Evolutionary conservation across 2,329 filamentous ascomycete species (phyloP).

Genomic region (Diaporthe aspalathi): DNA sequence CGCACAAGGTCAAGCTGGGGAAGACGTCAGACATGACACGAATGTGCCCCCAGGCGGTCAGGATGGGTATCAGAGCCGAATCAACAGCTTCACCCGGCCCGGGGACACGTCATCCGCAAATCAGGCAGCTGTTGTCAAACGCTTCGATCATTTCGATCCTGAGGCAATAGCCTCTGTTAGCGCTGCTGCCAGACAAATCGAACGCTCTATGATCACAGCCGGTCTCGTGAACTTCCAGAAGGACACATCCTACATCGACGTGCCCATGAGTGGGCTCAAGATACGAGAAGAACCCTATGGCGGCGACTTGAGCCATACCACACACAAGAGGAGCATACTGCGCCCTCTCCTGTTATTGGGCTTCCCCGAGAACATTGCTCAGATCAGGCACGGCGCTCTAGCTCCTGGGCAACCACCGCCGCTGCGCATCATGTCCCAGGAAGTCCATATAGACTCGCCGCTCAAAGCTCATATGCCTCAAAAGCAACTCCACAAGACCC

Average conservation of each 20-base stretch:
- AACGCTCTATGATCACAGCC: background rate
- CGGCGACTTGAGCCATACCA: background rate
- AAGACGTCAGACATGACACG: background rate
- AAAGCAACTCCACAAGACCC: constrained; percentile 6
- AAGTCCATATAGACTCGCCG: constrained; percentile 11
- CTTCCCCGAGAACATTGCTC: constrained; percentile 33
- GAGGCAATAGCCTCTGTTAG: constrained; percentile 18
- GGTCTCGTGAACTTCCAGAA: constrained; percentile 9
- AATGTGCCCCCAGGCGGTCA: too few species aligned
- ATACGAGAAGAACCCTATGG: constrained; percentile 29
- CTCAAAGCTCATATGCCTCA: background rate
- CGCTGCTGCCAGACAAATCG: constrained; percentile 23
- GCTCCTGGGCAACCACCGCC: constrained; percentile 1
- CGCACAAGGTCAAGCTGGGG: background rate
- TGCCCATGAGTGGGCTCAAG: background rate
- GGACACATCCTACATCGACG: background rate
- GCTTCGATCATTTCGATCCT: background rate
- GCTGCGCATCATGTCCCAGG: constrained; percentile 18
- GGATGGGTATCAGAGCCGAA: background rate
- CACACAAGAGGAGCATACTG: background rate
- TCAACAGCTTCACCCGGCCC: background rate
- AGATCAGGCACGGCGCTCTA: constrained; percentile 16
- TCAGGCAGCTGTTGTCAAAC: background rate
- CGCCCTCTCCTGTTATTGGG: constrained; percentile 26
- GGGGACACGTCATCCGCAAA: too few species aligned